These are phyloP conservation scores for Selenicereus undatus DNA, from an alignment of 148 eudicot species.

Conservation along the genomic window DNA sequence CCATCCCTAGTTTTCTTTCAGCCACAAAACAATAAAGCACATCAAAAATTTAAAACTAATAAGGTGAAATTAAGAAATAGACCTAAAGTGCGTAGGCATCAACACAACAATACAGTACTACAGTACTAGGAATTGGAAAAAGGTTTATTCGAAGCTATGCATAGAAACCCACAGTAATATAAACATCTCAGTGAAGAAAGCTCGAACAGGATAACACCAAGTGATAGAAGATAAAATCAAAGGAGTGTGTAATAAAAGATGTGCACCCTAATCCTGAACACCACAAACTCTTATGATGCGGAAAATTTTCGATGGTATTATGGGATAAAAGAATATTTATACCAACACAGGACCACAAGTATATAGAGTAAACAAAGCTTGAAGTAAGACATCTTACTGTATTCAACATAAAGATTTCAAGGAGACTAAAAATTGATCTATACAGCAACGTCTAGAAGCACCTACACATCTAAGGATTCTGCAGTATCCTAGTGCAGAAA, in stretches of 20 bases:
- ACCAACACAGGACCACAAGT: background rate
- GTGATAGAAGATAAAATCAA: background rate
- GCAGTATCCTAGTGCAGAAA: constrained; percentile 21
- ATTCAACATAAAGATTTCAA: background rate
- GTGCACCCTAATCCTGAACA: background rate
- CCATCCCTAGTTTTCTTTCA: background rate
- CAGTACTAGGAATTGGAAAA: background rate
- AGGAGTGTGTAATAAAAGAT: too few relatives aligned
- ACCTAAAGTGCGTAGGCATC: background rate
- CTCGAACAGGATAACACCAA: background rate
- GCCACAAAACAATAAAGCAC: background rate
- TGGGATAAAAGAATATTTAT: background rate
- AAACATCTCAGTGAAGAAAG: background rate
- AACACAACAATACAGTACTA: too few relatives aligned
- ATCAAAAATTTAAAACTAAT: too few relatives aligned
- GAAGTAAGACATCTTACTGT: background rate
- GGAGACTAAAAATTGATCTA: background rate
- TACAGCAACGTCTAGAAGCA: constrained; percentile 17
- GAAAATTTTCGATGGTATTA: background rate
- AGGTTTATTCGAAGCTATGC: background rate
- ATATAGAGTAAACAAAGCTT: background rate
- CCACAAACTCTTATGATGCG: background rate
- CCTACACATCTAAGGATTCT: constrained; percentile 20
- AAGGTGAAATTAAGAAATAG: background rate
- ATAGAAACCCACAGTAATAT: background rate